Conservation (phyloP, 1,139 yeast genomes). For the Starmera stellimalicola region DNA sequence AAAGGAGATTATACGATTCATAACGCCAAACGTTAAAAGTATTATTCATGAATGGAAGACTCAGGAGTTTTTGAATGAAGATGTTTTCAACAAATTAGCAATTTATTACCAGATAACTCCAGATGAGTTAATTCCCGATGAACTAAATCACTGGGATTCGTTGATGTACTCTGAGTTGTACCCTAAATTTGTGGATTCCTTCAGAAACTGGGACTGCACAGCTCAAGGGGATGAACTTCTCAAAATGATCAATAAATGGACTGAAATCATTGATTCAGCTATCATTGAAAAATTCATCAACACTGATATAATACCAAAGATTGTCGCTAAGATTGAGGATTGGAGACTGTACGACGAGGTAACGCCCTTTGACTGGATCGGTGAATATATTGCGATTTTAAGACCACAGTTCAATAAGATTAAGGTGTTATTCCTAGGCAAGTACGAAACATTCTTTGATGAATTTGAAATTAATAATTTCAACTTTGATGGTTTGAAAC, state of each 20-base stretch:
- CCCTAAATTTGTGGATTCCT: conserved; percentile 22
- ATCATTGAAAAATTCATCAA: conserved; percentile 23
- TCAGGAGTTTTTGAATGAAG: conserved; percentile 19
- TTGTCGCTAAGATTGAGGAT: conserved; percentile 22
- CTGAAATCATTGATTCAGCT: conserved; percentile 26
- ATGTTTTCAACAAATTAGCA: conserved; percentile 10
- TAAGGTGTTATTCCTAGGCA: no score
- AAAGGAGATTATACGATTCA: conserved; percentile 22
- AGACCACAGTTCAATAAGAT: no score
- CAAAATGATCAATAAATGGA: conserved; percentile 33
- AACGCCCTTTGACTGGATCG: conserved; percentile 30
- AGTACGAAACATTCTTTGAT: conserved; percentile 23
- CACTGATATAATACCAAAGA: conserved; percentile 27
- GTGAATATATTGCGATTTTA: conserved; percentile 41
- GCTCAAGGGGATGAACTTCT: conserved; percentile 22
- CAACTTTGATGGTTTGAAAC: conserved; percentile 23
- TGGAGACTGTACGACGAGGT: conserved; percentile 24
- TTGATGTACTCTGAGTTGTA: conserved; percentile 28
- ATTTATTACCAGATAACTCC: background rate
- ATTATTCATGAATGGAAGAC: conserved; percentile 30
- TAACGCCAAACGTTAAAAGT: conserved; percentile 20
- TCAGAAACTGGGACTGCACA: conserved; percentile 25
- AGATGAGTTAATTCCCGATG: conserved; percentile 4
- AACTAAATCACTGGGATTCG: conserved; percentile 24
- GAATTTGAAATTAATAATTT: conserved; percentile 26